phyloP scores from a whole-genome alignment of 106 monocot species.

The Allium fistulosum region DNA sequence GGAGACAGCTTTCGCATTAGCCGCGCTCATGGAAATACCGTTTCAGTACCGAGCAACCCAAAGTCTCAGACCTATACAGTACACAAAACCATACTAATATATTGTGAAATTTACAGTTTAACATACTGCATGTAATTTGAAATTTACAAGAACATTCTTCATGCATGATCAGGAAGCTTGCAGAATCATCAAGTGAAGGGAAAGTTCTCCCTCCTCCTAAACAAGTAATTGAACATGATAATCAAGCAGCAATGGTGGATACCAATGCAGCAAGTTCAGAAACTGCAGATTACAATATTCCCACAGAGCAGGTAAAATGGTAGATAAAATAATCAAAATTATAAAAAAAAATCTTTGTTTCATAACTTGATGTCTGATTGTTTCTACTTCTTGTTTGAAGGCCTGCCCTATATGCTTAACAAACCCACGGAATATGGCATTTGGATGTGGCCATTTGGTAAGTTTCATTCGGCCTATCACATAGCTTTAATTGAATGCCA shows the following conservation, averaged over 20 bases:
- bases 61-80: constrained; percentile 41
- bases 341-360: background rate
- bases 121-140: too few relatives aligned
- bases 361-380: background rate
- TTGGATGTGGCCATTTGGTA: constrained; percentile 81
- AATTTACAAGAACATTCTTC: too few relatives aligned
- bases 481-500: background rate
- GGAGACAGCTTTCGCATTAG: constrained; percentile 87
- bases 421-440: constrained; percentile 88
- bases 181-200: constrained; percentile 6
- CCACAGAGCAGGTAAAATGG: constrained; percentile 47
- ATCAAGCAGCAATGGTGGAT: constrained; percentile 22
- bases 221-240: constrained; percentile 67
- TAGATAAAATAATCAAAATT: too few relatives aligned
- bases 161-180: constrained; percentile 27
- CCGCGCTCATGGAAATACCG: constrained; percentile 97
- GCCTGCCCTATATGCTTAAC: constrained; percentile 85
- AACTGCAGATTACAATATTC: constrained; percentile 21
- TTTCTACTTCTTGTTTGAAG: constrained; percentile 27
- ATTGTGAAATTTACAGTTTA: too few relatives aligned
- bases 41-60: constrained; percentile 76
- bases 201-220: constrained; percentile 60
- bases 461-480: constrained; percentile 3
- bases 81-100: constrained; percentile 4
- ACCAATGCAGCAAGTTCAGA: constrained; percentile 10